Evolutionary conservation across 1,284 basidiomycete genomes (phyloP).

Genomic region (Wallemia ichthyophaga): DNA sequence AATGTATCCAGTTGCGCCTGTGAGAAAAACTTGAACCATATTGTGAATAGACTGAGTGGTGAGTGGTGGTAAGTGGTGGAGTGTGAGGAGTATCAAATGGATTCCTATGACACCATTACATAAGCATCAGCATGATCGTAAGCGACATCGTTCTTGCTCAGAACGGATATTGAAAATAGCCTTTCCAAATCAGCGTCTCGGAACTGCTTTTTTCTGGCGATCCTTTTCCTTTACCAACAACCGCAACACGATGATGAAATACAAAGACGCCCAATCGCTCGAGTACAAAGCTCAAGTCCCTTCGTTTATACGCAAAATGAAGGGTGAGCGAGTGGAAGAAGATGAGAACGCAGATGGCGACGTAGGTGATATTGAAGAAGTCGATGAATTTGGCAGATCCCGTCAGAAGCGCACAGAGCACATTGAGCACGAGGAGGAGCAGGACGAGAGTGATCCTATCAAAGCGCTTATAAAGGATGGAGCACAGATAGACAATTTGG

Average conservation of each 20-base stretch:
- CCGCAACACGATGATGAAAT: not conserved
- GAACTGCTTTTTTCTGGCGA: no score
- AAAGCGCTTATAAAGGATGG: constrained; percentile 11
- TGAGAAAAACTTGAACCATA: not conserved
- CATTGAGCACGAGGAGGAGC: constrained; percentile 33
- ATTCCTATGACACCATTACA: no score
- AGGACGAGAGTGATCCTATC: constrained; percentile 26
- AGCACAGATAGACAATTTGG: not conserved
- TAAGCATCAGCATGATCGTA: no score
- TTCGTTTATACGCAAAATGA: not conserved
- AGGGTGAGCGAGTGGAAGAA: not conserved
- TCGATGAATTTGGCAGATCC: not conserved
- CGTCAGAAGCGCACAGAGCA: not conserved
- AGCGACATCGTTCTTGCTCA: no score
- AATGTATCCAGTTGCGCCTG: not conserved
- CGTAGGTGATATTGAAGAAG: not conserved
- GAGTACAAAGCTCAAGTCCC: not conserved
- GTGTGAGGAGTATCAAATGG: no score
- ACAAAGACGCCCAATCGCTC: not conserved
- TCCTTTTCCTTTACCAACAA: no score
- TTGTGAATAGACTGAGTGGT: not conserved
- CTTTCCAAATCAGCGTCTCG: no score
- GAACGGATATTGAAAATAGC: no score
- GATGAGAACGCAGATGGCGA: not conserved
- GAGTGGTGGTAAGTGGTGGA: no score